Base-by-base conservation (phyloP, 1,139 yeast species). In the Nakaseomyces glabratus region DNA sequence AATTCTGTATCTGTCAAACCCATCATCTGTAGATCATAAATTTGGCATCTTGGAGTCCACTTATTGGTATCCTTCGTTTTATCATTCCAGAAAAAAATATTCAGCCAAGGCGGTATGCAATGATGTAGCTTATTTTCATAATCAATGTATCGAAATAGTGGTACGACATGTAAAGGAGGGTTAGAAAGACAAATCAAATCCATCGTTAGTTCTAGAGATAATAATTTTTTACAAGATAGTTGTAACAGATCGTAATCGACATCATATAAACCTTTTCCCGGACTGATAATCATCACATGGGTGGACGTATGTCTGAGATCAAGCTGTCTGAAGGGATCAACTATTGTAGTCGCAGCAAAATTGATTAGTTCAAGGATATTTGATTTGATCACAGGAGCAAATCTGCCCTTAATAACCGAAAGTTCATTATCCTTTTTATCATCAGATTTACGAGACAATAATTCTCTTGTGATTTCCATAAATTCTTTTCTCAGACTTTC, bases 11-110 rank as follows among this genome's bases (percentile, higher is more conserved):
- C 97, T 80, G 88, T 85, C 4, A 88, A 73, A 0, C 97, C 98
- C 94, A 88, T 88, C 97, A 90, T 93, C 56, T 90, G 98, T 15
- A 93, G 62, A 49, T 88, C 97, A 55, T 90, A 88, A 33, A 93
- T 86, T 51, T 85, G 86, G 57, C 96, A 86, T 22, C 93, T 66
- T 1, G 98, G 96, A 18, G 80, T 72, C 96, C 97, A 90, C 46
- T 79, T 61, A 11, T 60, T 62, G 3, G 63, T 52, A 21, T 49
- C 47, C 34, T 57, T 63, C 13, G 62, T 61, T n/a, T 65, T 55
- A 49, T 77, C 82, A 36, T 71, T 73, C 80, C 93, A 90, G 51
- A 81, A 90, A 1, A 94, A 84, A 10, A 88, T 79, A 53, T 90
- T 95, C 47, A 93, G 72, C 97, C 97, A 90, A 36, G 82, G 80